Conservation (phyloP, 345 rosid genomes). For the Noccaea caerulescens region DNA sequence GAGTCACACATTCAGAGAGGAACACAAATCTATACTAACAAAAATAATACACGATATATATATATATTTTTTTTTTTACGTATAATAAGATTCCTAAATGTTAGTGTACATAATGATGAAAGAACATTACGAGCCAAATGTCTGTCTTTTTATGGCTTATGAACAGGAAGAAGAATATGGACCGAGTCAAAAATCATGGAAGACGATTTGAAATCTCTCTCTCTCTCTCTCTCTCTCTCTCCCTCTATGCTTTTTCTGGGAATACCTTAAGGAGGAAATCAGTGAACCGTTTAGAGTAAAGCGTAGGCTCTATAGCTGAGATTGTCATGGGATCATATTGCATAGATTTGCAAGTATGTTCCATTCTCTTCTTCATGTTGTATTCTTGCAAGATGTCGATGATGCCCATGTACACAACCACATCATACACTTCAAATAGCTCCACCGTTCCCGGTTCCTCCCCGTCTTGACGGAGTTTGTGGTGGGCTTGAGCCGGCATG, state of each 20-base stretch:
- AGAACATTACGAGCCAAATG: conserved; percentile 34
- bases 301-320: conserved; percentile 72
- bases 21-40: conserved; percentile 15
- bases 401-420: conserved; percentile 91
- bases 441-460: conserved; percentile 59
- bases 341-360: conserved; percentile 71
- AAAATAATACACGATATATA: conserved; percentile 13
- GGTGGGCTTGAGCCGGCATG: conserved; percentile 96
- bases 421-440: conserved; percentile 83
- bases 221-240: not conserved
- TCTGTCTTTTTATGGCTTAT: conserved; percentile 31
- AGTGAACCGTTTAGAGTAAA: conserved; percentile 75
- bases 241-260: conserved; percentile 50
- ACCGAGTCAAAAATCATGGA: conserved; percentile 14
- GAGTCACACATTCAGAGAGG: not conserved
- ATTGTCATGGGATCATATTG: conserved; percentile 63
- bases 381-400: conserved; percentile 90
- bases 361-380: conserved; percentile 72
- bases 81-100: conserved; percentile 39
- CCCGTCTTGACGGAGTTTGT: conserved; percentile 52
- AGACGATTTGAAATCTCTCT: conserved; percentile 8
- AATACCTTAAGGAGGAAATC: conserved; percentile 74
- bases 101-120: conserved; percentile 27
- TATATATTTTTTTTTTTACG: conserved; percentile 8
- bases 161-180: conserved; percentile 33